Percentiles rank a stretch among this genome's conserved stretches.
phyloP scores from a whole-genome alignment of 208 protist species.

The Lotmaria passim region DNA sequence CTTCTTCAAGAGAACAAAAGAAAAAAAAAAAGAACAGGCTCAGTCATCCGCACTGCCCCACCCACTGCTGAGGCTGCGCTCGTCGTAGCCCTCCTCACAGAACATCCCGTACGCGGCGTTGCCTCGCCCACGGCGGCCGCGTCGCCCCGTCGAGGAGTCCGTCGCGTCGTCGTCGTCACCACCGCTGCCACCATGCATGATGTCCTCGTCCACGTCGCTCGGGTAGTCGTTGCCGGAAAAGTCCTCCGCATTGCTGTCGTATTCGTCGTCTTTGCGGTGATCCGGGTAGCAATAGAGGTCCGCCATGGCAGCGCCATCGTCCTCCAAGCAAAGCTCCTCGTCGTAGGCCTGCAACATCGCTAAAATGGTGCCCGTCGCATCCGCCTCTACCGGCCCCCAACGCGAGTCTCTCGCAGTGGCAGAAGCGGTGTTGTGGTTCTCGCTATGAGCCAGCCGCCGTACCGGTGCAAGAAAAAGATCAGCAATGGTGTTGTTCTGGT shows the following conservation, averaged over 20 bases:
- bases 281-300: conserved; percentile 87
- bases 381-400: conserved; percentile 28
- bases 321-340: conserved; percentile 34
- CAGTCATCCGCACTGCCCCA: conserved; percentile 51
- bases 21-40: not conserved
- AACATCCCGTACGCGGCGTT: conserved; percentile 45
- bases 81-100: conserved; percentile 57
- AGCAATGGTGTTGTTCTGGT: not conserved
- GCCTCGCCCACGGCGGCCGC: not conserved
- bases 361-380: conserved; percentile 25
- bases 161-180: not conserved
- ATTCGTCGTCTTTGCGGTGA: conserved; percentile 89
- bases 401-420: not conserved
- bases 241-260: conserved; percentile 92
- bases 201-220: conserved; percentile 51
- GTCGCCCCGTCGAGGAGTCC: conserved; percentile 4
- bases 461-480: conserved; percentile 23
- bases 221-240: conserved; percentile 89
- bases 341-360: conserved; percentile 28
- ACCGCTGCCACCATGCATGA: conserved; percentile 18
- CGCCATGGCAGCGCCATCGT: conserved; percentile 37
- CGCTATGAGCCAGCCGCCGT: not conserved
- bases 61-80: conserved; percentile 47
- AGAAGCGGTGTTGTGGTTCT: conserved; percentile 2
- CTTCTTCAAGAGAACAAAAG: not conserved